phyloP scores from a whole-genome alignment of 2,329 filamentous ascomycete species.

The Byssoonygena ceratinophila region DNA sequence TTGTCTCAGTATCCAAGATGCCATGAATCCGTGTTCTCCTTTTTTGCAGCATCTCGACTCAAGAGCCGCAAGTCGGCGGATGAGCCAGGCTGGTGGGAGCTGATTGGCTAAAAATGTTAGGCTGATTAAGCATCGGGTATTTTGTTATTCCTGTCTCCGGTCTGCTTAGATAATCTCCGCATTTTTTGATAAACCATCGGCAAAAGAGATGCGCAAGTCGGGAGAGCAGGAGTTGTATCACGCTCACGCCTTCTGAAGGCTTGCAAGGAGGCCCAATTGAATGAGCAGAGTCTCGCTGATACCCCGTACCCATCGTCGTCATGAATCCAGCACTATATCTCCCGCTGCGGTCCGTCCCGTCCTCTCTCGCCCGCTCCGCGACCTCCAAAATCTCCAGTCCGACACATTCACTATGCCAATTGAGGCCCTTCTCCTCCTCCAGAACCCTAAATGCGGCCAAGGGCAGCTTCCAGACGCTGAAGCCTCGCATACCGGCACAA shows the following conservation, averaged over 20 bases:
- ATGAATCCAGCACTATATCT: constrained; percentile 29
- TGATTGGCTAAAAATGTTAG: too few species aligned
- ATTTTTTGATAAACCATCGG: constrained; percentile 1
- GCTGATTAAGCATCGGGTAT: too few species aligned
- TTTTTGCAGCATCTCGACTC: too few species aligned
- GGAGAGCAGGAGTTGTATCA: neutral
- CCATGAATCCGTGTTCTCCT: too few species aligned
- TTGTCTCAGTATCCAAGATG: too few species aligned
- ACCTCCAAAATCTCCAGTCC: constrained; percentile 6
- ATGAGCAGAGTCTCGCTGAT: neutral
- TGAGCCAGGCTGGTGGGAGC: too few species aligned
- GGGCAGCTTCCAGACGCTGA: constrained; percentile 19
- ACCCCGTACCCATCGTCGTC: constrained; percentile 8
- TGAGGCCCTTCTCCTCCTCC: constrained; percentile 29
- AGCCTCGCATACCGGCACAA: constrained; percentile 26
- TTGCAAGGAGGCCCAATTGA: constrained; percentile 5
- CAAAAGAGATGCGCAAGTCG: neutral
- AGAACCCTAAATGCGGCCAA: constrained; percentile 18
- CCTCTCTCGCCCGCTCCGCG: constrained; percentile 17
- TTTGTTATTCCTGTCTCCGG: neutral
- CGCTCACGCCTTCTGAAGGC: neutral
- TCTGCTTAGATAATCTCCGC: constrained; percentile 1
- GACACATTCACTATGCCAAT: constrained; percentile 20
- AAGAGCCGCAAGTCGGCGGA: too few species aligned
- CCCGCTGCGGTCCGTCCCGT: constrained; percentile 19